Base-by-base conservation (phyloP, 1,284 basidiomycete species). In the Rhodofomes roseus region DNA sequence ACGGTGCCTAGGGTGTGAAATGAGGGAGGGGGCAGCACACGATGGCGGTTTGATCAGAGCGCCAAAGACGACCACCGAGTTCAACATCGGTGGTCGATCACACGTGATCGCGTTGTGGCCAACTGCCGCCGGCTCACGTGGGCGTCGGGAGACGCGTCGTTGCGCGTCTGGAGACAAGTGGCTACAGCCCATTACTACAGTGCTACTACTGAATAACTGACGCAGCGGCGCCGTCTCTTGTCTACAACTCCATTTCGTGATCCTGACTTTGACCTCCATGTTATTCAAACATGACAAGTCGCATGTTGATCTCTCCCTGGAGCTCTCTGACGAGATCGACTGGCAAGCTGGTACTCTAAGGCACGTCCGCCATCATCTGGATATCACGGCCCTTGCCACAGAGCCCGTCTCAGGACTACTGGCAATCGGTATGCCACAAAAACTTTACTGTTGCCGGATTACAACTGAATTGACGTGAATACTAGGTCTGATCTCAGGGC, bases 381-480 rank as follows among this genome's bases (percentile, higher is more conserved):
- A 92, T 65, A 72, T 89, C 53, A 82, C 81, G 2, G 77, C 84
- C 1, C 69, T 90, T 43, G 86, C 89, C 3, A 77, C 86, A 54
- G 92, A 95, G 65, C 87, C 92, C 1, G 74, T 91, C 40, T 81
- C 86, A 39, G 83, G 89, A 5, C 76, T 94, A 18, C 78, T 96
- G 18, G 93, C 90, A 3, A 76, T 90, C 44, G 86, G 87, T 87
- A 69, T 56, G 77, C 60, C 5, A 6, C 12, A 9, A 22, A 11
- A 12, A 23, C 12, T 23, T 7, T 29, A 7, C 4, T 34, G 31
- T 34, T 34, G 31, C 4, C 31, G n/a, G 2, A 20, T 44, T 5
- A 12, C n/a, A 7, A 4, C 36, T 23, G 20, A 14, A 37, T 48
- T 6, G 18, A 23, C 29, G 56, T 54, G 2, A 46, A 31, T 41